phyloP scores from a whole-genome alignment of 1,139 yeast genomes.

The Entelexis paramagnoliae region DNA sequence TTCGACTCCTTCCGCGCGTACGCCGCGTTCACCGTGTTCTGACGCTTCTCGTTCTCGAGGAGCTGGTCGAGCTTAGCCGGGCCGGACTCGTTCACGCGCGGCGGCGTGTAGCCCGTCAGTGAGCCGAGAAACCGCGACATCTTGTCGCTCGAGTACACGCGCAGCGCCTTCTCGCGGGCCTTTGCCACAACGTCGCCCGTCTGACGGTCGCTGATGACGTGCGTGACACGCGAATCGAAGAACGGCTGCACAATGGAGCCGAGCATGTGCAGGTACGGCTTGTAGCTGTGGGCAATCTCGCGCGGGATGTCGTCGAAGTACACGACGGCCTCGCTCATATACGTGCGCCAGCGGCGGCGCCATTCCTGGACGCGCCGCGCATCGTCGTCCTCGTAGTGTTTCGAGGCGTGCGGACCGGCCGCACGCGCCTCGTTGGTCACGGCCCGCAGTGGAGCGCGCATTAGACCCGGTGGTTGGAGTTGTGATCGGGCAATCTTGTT shows the following conservation, averaged over 20 bases:
- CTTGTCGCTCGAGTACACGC: slow-evolving; percentile 84
- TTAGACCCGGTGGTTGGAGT: not conserved
- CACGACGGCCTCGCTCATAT: slow-evolving; percentile 62
- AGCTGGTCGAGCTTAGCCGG: slow-evolving; percentile 46
- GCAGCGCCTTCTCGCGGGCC: slow-evolving; percentile 53
- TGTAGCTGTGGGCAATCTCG: slow-evolving; percentile 42
- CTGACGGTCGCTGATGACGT: slow-evolving; percentile 60
- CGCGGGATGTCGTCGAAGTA: slow-evolving; percentile 70
- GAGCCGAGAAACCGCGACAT: slow-evolving; percentile 69
- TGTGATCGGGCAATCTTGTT: not conserved
- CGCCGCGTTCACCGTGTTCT: slow-evolving; percentile 76
- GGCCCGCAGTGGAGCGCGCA: slow-evolving; percentile 19
- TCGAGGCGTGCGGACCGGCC: slow-evolving; percentile 9
- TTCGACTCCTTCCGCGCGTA: slow-evolving; percentile 67
- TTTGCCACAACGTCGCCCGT: slow-evolving; percentile 27
- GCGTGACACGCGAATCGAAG: slow-evolving; percentile 64
- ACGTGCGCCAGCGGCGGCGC: slow-evolving; percentile 74
- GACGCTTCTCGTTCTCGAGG: slow-evolving; percentile 70
- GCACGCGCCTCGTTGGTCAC: slow-evolving; percentile 13
- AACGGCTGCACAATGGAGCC: slow-evolving; percentile 50
- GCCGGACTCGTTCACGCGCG: slow-evolving; percentile 14
- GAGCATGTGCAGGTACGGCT: slow-evolving; percentile 30
- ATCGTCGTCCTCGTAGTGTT: slow-evolving; percentile 7
- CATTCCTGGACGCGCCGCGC: slow-evolving; percentile 34
- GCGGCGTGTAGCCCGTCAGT: slow-evolving; percentile 41